Evolutionary conservation across 371 early-diverging fungal genomes (phyloP), one percentile per base, ranked within the genome.

Genomic region (Mortierella sp.): DNA sequence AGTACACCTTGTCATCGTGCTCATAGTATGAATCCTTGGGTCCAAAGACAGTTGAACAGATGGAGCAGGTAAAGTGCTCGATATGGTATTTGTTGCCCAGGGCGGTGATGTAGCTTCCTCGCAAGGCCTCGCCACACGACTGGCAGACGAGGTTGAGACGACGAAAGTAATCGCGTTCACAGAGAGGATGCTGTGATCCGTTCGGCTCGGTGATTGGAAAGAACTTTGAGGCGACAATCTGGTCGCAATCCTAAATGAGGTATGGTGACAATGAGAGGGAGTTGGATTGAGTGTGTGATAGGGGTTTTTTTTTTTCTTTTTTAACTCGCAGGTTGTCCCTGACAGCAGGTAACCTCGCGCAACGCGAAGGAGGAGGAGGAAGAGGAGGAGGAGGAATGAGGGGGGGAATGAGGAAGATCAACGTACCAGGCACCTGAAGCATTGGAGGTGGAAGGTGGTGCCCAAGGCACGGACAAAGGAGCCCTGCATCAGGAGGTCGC

Each of bases 1-100:
- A 98, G 80, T 90, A 98, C 10, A 91, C 90, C 59, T 90, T 85
- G 21, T 90, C 91, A 38, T 95, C 89, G 64, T 90, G 90, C 61
- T 97, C 98, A 70, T 95, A 98, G 73, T 96, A 95, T 1, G 94
- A 93, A 73, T 96, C 98, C 52, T 95, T 91, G 41, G 95, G 94
- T 0, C 96, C 95, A 83, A 98, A 98, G 28, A 93, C 90, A 8
- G 91, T 93, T 16, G 92, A 85, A 61, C 99, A 98, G 27, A 92
- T 90, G 24, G 93, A 91, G 80, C 98, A 98, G 39, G 94, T 93
- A 72, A 98, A 98, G 78, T 98, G 98, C 63, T 98, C 95, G 42
- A 95, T 86, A 66, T 98, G 98, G 74, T 93, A 98, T 74, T 95
- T 97, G 80, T 89, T 89, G 52, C 91, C 92, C 50, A 95, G 81